Evolutionary conservation across 192 early-diverging fungal genomes (phyloP).

Genomic region (Podila clonocystis): DNA sequence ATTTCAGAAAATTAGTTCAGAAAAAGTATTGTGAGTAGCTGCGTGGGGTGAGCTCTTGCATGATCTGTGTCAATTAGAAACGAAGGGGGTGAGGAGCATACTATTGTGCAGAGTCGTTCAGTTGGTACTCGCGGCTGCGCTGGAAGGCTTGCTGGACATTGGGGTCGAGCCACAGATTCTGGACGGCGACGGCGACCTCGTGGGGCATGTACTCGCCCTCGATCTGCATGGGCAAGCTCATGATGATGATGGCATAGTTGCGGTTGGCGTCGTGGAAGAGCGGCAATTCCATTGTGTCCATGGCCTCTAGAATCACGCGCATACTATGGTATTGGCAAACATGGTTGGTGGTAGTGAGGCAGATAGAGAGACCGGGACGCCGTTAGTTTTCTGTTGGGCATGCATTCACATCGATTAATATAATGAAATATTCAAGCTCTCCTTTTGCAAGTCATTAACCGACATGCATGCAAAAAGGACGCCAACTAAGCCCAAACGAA

Average conservation of each 20-base stretch:
- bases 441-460: too few relatives aligned
- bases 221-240: conserved; percentile 86
- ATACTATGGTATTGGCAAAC: conserved; percentile 60
- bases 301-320: conserved; percentile 95
- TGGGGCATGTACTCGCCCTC: conserved; percentile 88
- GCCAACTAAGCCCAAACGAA: too few relatives aligned
- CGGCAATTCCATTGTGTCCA: conserved; percentile 84
- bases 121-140: conserved; percentile 91
- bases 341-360: neutral
- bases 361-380: neutral
- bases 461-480: too few relatives aligned
- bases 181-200: conserved; percentile 83
- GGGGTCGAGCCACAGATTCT: conserved; percentile 84
- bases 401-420: too few relatives aligned
- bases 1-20: too few relatives aligned
- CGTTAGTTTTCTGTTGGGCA: neutral
- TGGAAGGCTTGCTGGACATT: conserved; percentile 85
- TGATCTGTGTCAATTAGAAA: neutral
- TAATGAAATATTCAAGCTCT: too few relatives aligned
- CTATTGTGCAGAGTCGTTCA: conserved; percentile 97
- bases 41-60: too few relatives aligned
- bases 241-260: conserved; percentile 74
- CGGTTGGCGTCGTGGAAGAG: conserved; percentile 76
- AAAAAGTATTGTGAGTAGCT: too few relatives aligned
- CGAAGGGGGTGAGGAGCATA: conserved; percentile 46